These are phyloP conservation scores for Scytalidium sp. DNA, from an alignment of 2,329 filamentous ascomycete genomes.

Conservation along the genomic window DNA sequence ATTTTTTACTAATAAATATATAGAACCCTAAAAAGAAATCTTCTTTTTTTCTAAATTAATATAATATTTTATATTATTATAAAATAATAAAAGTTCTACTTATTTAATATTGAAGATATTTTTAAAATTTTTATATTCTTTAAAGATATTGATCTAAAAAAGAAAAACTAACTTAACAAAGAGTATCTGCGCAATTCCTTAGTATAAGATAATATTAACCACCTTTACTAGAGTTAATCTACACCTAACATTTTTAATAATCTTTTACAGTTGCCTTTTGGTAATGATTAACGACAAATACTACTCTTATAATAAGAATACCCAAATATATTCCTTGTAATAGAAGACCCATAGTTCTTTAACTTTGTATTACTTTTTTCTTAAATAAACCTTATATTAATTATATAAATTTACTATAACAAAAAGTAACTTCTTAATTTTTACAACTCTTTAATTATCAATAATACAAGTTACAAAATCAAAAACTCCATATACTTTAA, in stretches of 20 bases:
- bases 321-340: background rate
- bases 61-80: slow-evolving; percentile 1
- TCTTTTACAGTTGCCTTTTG: background rate
- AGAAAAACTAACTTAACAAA: too few species aligned
- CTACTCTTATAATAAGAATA: background rate
- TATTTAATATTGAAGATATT: slow-evolving; percentile 1
- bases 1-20: slow-evolving; percentile 1
- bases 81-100: background rate
- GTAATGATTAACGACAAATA: background rate
- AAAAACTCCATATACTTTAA: slow-evolving; percentile 4
- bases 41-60: background rate
- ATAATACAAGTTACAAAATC: background rate
- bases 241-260: background rate
- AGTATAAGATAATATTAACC: background rate
- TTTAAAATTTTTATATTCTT: background rate
- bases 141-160: too few species aligned
- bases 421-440: too few species aligned
- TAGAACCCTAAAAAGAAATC: background rate
- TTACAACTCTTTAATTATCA: slow-evolving; percentile 2
- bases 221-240: background rate
- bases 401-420: slow-evolving; percentile 6
- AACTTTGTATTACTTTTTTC: too few species aligned
- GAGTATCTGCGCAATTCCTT: background rate
- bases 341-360: background rate
- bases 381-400: slow-evolving; percentile 1